These are phyloP conservation scores for Phlyctochytrium planicorne DNA, from an alignment of 192 early-diverging fungal species.

Conservation along the genomic window DNA sequence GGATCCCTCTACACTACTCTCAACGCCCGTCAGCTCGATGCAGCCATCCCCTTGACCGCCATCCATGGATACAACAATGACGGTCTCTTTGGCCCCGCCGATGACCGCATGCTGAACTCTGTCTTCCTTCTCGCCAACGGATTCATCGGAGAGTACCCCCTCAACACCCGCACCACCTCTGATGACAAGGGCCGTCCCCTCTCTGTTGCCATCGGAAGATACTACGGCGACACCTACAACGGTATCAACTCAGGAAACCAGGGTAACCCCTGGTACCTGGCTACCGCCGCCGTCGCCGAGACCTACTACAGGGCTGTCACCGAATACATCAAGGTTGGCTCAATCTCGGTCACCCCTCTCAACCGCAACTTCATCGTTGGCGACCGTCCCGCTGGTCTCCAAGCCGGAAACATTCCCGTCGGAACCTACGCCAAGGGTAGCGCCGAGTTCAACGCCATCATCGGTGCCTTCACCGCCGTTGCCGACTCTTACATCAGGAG, in stretches of 20 bases:
- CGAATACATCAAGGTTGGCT: conserved; percentile 10
- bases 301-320: conserved; percentile 34
- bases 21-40: conserved; percentile 54
- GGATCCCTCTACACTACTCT: conserved; percentile 26
- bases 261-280: conserved; percentile 69
- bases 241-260: conserved; percentile 35
- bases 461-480: conserved; percentile 30
- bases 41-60: conserved; percentile 57
- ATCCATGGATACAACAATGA: conserved; percentile 29
- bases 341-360: background rate
- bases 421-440: conserved; percentile 8
- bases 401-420: conserved; percentile 25
- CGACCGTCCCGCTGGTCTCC: conserved; percentile 16
- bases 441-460: conserved; percentile 22
- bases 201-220: conserved; percentile 62
- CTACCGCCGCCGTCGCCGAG: conserved; percentile 52
- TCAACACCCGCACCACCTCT: conserved; percentile 69
- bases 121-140: conserved; percentile 3
- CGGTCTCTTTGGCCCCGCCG: conserved; percentile 5
- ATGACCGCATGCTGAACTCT: conserved; percentile 15
- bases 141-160: conserved; percentile 39
- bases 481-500: conserved; percentile 14
- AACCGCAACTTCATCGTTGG: conserved; percentile 66
- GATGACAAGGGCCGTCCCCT: conserved; percentile 8
- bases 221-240: conserved; percentile 74